phyloP scores from a whole-genome alignment of 2,329 filamentous ascomycete species.

The Xylariaceae sp. region DNA sequence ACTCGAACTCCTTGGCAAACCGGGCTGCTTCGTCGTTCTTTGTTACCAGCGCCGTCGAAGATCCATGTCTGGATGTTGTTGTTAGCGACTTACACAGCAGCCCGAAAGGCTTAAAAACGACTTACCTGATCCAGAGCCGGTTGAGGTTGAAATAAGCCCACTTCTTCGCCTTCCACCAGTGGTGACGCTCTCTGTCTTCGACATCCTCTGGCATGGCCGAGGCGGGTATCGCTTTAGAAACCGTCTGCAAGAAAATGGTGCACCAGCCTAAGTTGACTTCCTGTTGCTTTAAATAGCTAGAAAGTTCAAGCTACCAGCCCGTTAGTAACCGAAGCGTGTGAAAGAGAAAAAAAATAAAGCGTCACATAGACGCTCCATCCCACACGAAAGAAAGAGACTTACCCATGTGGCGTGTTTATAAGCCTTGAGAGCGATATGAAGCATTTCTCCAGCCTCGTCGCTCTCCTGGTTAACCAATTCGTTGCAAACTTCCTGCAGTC shows the following conservation, averaged over 20 bases:
- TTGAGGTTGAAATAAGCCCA: slow-evolving; percentile 99
- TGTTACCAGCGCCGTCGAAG: slow-evolving; percentile 63
- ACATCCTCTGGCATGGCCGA: slow-evolving; percentile 72
- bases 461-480: slow-evolving; percentile 86
- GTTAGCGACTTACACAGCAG: slow-evolving; percentile 24
- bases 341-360: neutral
- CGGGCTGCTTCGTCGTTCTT: slow-evolving; percentile 71
- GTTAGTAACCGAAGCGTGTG: slow-evolving; percentile 14
- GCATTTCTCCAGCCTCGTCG: slow-evolving; percentile 92
- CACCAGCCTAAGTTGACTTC: slow-evolving; percentile 91
- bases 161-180: slow-evolving; percentile 99
- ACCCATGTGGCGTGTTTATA: slow-evolving; percentile 99
- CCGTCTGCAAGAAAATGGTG: slow-evolving; percentile 84
- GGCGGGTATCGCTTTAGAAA: slow-evolving; percentile 77
- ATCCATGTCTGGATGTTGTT: slow-evolving; percentile 62
- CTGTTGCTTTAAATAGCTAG: slow-evolving; percentile 69
- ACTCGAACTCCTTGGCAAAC: slow-evolving; percentile 86
- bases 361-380: neutral
- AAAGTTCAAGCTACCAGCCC: slow-evolving; percentile 74
- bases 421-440: slow-evolving; percentile 88
- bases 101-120: neutral
- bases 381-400: slow-evolving; percentile 33
- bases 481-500: slow-evolving; percentile 79
- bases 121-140: slow-evolving; percentile 81
- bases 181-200: slow-evolving; percentile 83